Conservation (phyloP, 768 basidiomycete species). For the Asterophora parasitica region DNA sequence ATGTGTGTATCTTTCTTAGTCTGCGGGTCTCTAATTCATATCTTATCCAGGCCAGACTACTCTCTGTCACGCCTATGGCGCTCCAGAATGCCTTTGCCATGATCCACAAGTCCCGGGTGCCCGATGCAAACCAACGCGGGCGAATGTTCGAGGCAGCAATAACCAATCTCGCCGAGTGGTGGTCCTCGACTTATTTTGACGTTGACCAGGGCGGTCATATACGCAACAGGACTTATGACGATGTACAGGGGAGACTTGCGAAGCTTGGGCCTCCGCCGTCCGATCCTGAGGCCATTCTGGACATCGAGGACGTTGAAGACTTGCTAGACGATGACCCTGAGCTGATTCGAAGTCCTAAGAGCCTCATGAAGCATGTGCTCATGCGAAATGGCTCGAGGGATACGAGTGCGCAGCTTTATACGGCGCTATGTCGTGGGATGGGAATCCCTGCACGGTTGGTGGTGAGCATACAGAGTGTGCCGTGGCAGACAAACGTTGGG, state of each 20-base stretch:
- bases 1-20: conserved; percentile 47
- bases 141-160: conserved; percentile 85
- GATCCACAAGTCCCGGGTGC: conserved; percentile 77
- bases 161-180: conserved; percentile 75
- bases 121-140: conserved; percentile 77
- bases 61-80: conserved; percentile 79
- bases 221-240: conserved; percentile 71
- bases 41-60: conserved; percentile 69
- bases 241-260: conserved; percentile 48
- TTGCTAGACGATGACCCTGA: conserved; percentile 57
- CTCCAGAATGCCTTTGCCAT: conserved; percentile 77
- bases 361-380: conserved; percentile 90
- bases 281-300: conserved; percentile 26
- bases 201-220: conserved; percentile 62
- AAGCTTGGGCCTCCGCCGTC: conserved; percentile 25
- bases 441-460: conserved; percentile 85
- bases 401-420: conserved; percentile 86
- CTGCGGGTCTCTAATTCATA: neutral
- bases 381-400: conserved; percentile 80
- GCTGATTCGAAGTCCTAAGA: conserved; percentile 69
- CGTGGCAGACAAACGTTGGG: conserved; percentile 73
- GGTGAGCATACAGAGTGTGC: conserved; percentile 86
- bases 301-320: conserved; percentile 42
- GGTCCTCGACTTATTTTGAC: conserved; percentile 69
- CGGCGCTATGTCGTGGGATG: conserved; percentile 80